These are phyloP conservation scores for Cicer pinnatifidum DNA, from an alignment of 306 rosid genomes.

Conservation along the genomic window DNA sequence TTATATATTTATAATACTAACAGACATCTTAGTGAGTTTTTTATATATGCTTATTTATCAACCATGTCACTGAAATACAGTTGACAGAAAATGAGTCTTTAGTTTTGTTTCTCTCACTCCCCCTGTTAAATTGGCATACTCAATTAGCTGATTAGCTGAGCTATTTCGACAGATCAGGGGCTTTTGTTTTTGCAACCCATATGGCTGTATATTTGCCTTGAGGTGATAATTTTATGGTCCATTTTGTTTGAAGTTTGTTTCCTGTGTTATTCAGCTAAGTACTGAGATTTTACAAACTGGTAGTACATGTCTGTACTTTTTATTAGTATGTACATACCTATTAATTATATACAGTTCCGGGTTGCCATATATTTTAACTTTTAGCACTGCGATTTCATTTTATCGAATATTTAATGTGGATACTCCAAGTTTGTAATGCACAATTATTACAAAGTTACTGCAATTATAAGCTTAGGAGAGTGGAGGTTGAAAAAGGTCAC, in stretches of 20 bases:
- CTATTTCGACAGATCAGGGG: slow-evolving; percentile 57
- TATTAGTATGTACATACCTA: neutral
- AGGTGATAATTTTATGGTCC: slow-evolving; percentile 51
- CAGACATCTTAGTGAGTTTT: slow-evolving; percentile 62
- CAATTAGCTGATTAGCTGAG: slow-evolving; percentile 50
- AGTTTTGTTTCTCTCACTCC: slow-evolving; percentile 48
- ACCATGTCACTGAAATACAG: slow-evolving; percentile 54
- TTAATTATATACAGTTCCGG: slow-evolving; percentile 4
- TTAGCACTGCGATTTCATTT: slow-evolving; percentile 31
- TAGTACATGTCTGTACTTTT: slow-evolving; percentile 6
- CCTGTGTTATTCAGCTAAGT: slow-evolving; percentile 10
- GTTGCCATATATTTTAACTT: slow-evolving; percentile 23
- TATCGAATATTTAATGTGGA: slow-evolving; percentile 21
- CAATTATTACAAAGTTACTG: neutral
- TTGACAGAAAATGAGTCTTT: slow-evolving; percentile 51
- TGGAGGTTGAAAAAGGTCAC: slow-evolving; percentile 6
- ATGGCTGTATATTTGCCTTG: slow-evolving; percentile 65
- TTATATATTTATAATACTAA: slow-evolving; percentile 57
- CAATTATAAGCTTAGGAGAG: neutral
- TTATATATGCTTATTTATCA: slow-evolving; percentile 45
- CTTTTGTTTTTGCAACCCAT: slow-evolving; percentile 39
- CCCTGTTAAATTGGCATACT: slow-evolving; percentile 42
- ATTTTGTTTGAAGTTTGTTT: slow-evolving; percentile 39
- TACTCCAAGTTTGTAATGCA: slow-evolving; percentile 24
- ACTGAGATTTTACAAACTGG: neutral